Conservation (phyloP, 2,329 filamentous ascomycete species). For the Sarocladiaceae sp. region DNA sequence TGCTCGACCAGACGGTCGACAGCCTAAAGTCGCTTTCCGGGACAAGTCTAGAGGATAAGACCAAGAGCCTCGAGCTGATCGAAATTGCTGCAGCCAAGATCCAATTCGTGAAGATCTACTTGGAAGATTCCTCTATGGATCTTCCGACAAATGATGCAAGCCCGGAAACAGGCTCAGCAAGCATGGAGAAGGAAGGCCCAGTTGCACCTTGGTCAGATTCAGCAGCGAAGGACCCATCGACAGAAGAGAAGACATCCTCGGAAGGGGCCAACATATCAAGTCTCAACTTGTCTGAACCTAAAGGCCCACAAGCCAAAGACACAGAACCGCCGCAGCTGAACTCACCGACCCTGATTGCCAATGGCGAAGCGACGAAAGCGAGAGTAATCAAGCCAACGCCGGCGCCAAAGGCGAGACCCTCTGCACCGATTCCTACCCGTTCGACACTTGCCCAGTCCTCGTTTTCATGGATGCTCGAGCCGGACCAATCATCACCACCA, state of each 20-base stretch:
- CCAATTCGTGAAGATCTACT: slow-evolving; percentile 59
- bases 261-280: slow-evolving; percentile 83
- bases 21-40: slow-evolving; percentile 59
- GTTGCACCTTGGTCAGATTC: too few species aligned
- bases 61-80: slow-evolving; percentile 47
- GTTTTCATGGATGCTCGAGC: slow-evolving; percentile 76
- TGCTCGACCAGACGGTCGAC: slow-evolving; percentile 64
- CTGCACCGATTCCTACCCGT: slow-evolving; percentile 50
- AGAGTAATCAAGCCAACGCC: slow-evolving; percentile 1
- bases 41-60: slow-evolving; percentile 43
- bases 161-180: background rate
- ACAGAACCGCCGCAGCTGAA: background rate
- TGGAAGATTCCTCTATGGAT: slow-evolving; percentile 53
- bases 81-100: slow-evolving; percentile 59
- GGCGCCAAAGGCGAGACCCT: slow-evolving; percentile 16
- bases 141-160: slow-evolving; percentile 27
- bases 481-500: slow-evolving; percentile 32
- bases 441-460: slow-evolving; percentile 69
- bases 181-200: background rate
- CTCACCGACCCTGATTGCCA: background rate
- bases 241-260: background rate
- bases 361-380: background rate
- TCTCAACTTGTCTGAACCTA: slow-evolving; percentile 44
- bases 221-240: background rate
- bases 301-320: background rate